Base-by-base conservation (phyloP, 257 asterid genomes). In the Solanum megistacrolobum region DNA sequence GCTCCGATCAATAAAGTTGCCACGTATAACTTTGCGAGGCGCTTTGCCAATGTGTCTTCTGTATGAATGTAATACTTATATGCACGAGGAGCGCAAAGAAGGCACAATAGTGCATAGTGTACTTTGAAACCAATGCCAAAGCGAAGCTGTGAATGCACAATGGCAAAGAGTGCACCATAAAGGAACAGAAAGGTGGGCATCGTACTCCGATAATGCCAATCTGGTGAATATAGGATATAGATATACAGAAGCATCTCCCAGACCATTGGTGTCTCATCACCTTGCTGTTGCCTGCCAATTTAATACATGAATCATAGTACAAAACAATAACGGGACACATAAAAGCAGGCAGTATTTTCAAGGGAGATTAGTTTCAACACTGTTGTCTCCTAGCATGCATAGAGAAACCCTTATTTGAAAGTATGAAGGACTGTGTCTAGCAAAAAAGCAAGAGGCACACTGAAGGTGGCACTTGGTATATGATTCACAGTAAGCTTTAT, bases 181-280 rank as follows among this genome's bases (percentile, higher is more conserved):
- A 96, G 93, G 94, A 94, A 96, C 91, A 96, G 81, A 87, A 96
- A 96, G 6, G 97, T 96, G 35, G 99, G 99, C 99, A 95, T 96
- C 5, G 99, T 95, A 88, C 99, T 96, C 55, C 96, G 94, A 78
- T 96, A 96, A 84, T 96, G 99, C 99, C 99, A 96, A 88, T 96
- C 99, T 12, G 98, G 99, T 27, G 99, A 96, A 92, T 96, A 95
- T 87, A 96, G 96, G 88, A 96, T 96, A 95, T 96, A 96, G 71
- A 96, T 94, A 83, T 96, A 96, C 21, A 96, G 97, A 84, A 96
- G 99, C 99, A 94, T 96, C 92, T 96, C 99, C 99, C 99, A 96
- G 86, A 96, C 98, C 99, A 96, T 96, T 39, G 99, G 99, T n/a
- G 99, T 96, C 93, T 96, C 99, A 86, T 96, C 99, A 38, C 98